phyloP scores from a whole-genome alignment of 352 stramenopile genomes.

The Phytophthora chlamydospora region DNA sequence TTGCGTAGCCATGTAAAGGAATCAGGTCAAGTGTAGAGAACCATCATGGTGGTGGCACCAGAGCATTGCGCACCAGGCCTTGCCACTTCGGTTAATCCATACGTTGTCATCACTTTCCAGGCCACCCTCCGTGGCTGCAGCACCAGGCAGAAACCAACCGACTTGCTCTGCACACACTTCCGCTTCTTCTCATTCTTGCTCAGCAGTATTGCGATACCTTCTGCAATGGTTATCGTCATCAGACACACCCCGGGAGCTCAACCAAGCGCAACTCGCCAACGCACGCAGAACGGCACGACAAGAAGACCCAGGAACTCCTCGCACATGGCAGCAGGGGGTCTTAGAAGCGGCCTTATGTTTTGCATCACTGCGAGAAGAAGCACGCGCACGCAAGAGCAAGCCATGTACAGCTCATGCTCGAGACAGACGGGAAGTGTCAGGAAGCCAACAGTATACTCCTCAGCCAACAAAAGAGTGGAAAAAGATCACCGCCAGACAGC shows the following conservation, averaged over 20 bases:
- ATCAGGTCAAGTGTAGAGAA: conserved; percentile 59
- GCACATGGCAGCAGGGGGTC: conserved; percentile 20
- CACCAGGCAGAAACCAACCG: background rate
- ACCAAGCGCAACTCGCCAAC: conserved; percentile 21
- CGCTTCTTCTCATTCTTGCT: conserved; percentile 32
- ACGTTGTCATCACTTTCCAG: conserved; percentile 44
- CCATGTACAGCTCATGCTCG: conserved; percentile 5
- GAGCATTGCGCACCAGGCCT: conserved; percentile 2
- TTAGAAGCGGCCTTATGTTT: conserved; percentile 53
- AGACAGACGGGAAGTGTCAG: conserved; percentile 7
- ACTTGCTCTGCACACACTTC: background rate
- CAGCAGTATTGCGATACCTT: conserved; percentile 57
- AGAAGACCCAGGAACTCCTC: conserved; percentile 23
- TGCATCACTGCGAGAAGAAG: conserved; percentile 44
- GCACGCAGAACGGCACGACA: conserved; percentile 6
- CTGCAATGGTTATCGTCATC: conserved; percentile 52
- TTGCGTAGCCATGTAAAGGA: conserved; percentile 17
- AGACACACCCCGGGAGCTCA: conserved; percentile 39
- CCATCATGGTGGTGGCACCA: conserved; percentile 32
- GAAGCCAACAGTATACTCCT: conserved; percentile 3
- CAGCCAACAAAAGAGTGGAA: conserved; percentile 8
- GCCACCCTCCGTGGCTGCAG: conserved; percentile 5
- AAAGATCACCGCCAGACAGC: conserved; percentile 23
- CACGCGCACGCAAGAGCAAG: background rate
- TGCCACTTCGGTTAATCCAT: conserved; percentile 24